Evolutionary conservation across 139 green algal genomes (phyloP), one percentile per base, ranked within the genome.

Genomic region (Eudorina sp.): DNA sequence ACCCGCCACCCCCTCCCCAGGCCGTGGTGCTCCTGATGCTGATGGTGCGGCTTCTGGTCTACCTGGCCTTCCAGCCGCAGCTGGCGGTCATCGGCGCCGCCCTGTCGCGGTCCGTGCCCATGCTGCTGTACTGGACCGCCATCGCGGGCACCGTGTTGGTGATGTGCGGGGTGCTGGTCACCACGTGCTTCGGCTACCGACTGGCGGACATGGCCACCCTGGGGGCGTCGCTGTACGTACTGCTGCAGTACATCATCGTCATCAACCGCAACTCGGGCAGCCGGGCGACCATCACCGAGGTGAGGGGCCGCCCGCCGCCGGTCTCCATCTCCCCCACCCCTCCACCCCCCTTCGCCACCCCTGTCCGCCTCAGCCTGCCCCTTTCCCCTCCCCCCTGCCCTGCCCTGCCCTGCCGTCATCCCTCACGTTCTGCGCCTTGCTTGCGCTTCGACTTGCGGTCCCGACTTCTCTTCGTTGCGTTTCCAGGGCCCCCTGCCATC

Each of bases 1-100:
- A 16, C 51, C 51, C 51, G 13, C 51, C 51, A 13, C 58, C 27
- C 38, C 36, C 29, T 0, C 55, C 58, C 3, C 78, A 85, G 78
- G 48, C 48, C 45, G 2, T 92, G 25, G 84, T 92, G 45, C 79
- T 92, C 58, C 16, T 86, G 29, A 73, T 92, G 89, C 80, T 92
- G 11, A 89, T 92, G 89, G 14, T 90, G 4, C 55, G 87, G 66
- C 84, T 92, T 21, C 88, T 92, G 41, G 40, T 86, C 43, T 88
- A 92, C 83, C 21, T 90, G 3, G 62, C 85, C 45, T 92, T 92
- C 79, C 89, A 92, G 89, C 89, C 89, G 25, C 85, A 85, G 23
- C 85, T 92, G 46, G 68, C 85, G 1, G 40, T 90, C 6, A 77
- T 92, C 13, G 77, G 68, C 51, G 85, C 85, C 62, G 75, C 85